Conservation (phyloP, 148 eudicot species). For the Rhododendron ferrugineum region DNA sequence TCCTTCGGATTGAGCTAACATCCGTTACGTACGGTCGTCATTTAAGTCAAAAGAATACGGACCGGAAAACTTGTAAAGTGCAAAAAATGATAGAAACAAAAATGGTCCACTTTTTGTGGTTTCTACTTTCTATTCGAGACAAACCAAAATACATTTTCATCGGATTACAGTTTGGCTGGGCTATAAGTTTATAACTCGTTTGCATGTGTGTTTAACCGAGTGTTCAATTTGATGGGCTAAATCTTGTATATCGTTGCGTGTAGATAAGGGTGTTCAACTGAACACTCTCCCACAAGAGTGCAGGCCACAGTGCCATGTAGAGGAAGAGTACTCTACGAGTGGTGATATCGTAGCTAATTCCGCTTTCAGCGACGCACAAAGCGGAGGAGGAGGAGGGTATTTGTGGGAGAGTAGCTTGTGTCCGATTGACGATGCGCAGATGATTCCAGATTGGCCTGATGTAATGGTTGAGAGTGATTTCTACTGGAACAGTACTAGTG, state of each 20-base stretch:
- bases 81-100: too few relatives aligned
- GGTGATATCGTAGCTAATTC: background rate
- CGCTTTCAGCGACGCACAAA: background rate
- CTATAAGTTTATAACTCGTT: too few relatives aligned
- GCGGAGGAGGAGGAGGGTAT: background rate
- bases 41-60: too few relatives aligned
- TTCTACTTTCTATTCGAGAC: too few relatives aligned
- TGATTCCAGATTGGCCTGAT: conserved; percentile 3
- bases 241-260: background rate
- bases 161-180: too few relatives aligned
- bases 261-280: background rate
- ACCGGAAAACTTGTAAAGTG: too few relatives aligned
- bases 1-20: too few relatives aligned
- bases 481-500: background rate
- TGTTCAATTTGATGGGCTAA: background rate
- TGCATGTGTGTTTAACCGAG: too few relatives aligned
- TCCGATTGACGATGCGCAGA: background rate
- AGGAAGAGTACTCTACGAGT: background rate
- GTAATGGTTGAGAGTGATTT: conserved; percentile 7
- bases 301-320: background rate
- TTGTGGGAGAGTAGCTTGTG: background rate
- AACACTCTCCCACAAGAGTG: background rate
- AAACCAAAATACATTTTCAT: too few relatives aligned
- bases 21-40: too few relatives aligned
- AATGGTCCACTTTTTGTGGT: too few relatives aligned